Evolutionary conservation across 116 monocot genomes (phyloP), one percentile per base, ranked within the genome.

Genomic region (Zostera marina): DNA sequence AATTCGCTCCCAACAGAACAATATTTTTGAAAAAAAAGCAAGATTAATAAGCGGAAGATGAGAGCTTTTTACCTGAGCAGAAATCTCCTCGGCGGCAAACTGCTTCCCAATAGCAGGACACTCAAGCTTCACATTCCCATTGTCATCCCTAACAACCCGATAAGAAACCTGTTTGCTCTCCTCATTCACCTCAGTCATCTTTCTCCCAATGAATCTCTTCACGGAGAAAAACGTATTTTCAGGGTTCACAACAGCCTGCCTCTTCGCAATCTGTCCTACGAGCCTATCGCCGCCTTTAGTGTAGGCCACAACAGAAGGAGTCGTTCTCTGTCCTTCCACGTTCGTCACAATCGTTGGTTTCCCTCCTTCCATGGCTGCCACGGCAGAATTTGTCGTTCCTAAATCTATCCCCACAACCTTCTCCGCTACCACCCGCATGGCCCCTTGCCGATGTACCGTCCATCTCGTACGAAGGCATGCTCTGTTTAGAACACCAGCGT

Each of bases 61-160:
- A 49, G 4, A 23, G 9, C 24, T 55, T 61, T 61, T 62, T 23
- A 64, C 53, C 54, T 64, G 64, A 11, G 64, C 64, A 23, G 64
- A 64, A 21, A 64, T 64, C 43, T 76, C 80, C 54, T 80, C 76
- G 0, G 80, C 73, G 0, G 80, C 80, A 16, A 76, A 80, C 73
- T 76, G 41, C 54, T 54, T 65, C 22, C 54, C 54, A 16, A 54
- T 53, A 12, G 54, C 53, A 42, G 54, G 54, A 26, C 64, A 54
- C 8, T 53, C 54, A 42, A 64, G 54, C 64, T 64, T 64, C 8
- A 64, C 64, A 24, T 64, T 64, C 22, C 64, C 64, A 24, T 64
- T 64, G 12, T 54, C 64, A 16, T 64, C 64, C 54, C 22, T 54
- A 14, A 64, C 43, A 39, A 64, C 65, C 21, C 11, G 7, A 44